Base-by-base conservation (phyloP, 495 filamentous ascomycete species). In the Aspergillus ostianus region DNA sequence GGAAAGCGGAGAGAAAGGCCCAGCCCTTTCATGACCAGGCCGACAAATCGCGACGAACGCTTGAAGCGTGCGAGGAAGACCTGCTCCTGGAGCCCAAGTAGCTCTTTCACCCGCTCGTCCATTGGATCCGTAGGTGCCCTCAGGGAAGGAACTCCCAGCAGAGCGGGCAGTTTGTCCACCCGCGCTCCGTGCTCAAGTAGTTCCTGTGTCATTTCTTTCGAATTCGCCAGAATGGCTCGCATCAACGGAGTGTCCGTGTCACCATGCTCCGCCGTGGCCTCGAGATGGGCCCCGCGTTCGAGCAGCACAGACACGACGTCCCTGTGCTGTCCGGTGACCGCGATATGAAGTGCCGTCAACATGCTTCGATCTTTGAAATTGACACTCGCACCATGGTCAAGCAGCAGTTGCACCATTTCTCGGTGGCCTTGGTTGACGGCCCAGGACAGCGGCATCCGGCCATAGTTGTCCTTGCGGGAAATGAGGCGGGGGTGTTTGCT, bases 371-470 rank as follows among this genome's bases (percentile, higher is more conserved):
- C 69, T 53, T 69, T 67, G 48, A 49, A 53, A 64, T 72, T 67
- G 51, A 72, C 59, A 60, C 59, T 53, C 18, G 70, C 68, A 58
- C 70, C 70, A 51, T 70, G 60, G 27, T 65, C 59, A 48, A 72
- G 64, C 61, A 72, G 57, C 55, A 70, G 45, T 46, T 70, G 59
- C 58, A 70, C 66, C 61, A 72, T 58, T 17, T 67, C 67, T 61
- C 59, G 64, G 57, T 71, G 67, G 26, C 67, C 67, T 58, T 23
- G 13, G 45, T 47, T 59, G 54, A 57, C 61, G 10, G 36, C 36
- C 59, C 51, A 53, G 29, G 18, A 44, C 19, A 53, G n/a, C 18
- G 51, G 51, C 8, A 20, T 53, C 30, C 36, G 36, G 36, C 36
- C 36, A 41, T 41, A 41, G 13, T 41, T 41, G 36, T 41, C 36